Percentiles rank a stretch among this genome's conserved stretches.
Conservation (phyloP, 257 asterid species). For the Oldenlandia corymbosa region DNA sequence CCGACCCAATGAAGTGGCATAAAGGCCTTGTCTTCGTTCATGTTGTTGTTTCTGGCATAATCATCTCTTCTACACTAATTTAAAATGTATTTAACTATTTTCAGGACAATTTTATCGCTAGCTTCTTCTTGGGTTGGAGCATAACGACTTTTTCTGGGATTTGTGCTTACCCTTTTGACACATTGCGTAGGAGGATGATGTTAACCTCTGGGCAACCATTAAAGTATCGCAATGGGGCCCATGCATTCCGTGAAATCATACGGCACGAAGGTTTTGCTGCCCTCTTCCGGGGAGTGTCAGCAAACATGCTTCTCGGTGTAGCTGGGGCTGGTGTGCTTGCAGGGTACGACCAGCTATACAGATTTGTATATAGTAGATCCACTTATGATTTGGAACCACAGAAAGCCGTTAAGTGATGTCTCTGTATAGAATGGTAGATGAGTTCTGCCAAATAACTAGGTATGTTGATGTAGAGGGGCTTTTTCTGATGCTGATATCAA, state of each 20-base stretch:
- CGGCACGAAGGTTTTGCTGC: constrained; percentile 61
- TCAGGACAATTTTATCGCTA: constrained; percentile 86
- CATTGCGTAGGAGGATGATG: constrained; percentile 94
- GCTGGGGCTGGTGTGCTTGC: constrained; percentile 99
- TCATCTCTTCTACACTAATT: neutral
- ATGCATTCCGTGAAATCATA: constrained; percentile 67
- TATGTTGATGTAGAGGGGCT: neutral
- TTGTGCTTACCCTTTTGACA: constrained; percentile 93
- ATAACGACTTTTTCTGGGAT: constrained; percentile 85
- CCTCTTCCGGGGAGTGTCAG: constrained; percentile 75
- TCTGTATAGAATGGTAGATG: constrained; percentile 1
- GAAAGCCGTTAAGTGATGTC: constrained; percentile 44
- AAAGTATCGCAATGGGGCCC: constrained; percentile 59
- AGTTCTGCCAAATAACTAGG: constrained; percentile 4
- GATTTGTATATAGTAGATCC: constrained; percentile 56
- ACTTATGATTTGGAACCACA: constrained; percentile 43
- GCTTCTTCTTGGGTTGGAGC: constrained; percentile 92
- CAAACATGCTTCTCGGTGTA: constrained; percentile 83
- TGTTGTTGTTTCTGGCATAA: too few relatives aligned
- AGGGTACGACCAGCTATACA: constrained; percentile 77
- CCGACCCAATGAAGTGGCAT: too few relatives aligned
- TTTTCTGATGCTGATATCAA: neutral
- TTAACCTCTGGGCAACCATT: constrained; percentile 78
- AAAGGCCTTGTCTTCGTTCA: too few relatives aligned
- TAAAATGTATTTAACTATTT: constrained; percentile 14